Conservation (phyloP, 2,329 filamentous ascomycete genomes). For the Fusarium stilboides region DNA sequence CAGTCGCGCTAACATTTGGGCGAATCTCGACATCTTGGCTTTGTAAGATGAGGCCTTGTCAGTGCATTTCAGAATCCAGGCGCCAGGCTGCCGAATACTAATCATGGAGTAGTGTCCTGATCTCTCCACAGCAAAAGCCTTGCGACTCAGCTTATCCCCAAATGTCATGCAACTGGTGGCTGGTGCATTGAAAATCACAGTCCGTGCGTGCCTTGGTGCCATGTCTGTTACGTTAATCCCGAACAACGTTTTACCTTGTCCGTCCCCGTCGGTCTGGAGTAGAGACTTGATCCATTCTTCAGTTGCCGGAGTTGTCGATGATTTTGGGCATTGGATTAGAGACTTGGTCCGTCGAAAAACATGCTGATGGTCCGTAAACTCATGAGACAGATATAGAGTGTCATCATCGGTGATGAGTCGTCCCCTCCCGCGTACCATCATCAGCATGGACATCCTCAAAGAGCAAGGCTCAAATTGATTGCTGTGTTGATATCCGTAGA, state of each 20-base stretch:
- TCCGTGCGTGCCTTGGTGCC: conserved; percentile 40
- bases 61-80: conserved; percentile 20
- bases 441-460: conserved; percentile 24
- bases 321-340: conserved; percentile 7
- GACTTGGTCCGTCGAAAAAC: neutral
- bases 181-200: conserved; percentile 42
- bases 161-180: conserved; percentile 20
- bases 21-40: conserved; percentile 8
- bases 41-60: conserved; percentile 7
- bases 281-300: conserved; percentile 11
- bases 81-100: conserved; percentile 21
- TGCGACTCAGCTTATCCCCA: conserved; percentile 6
- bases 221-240: conserved; percentile 22
- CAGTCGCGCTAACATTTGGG: neutral
- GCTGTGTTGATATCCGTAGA: conserved; percentile 6
- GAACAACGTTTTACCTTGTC: conserved; percentile 21
- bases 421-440: conserved; percentile 11
- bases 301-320: conserved; percentile 5
- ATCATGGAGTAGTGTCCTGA: conserved; percentile 18
- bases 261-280: conserved; percentile 13
- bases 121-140: conserved; percentile 30
- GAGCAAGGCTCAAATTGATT: conserved; percentile 7
- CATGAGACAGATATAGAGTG: conserved; percentile 8
- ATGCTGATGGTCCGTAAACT: conserved; percentile 8
- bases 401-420: conserved; percentile 10